phyloP scores from a whole-genome alignment of 1,284 basidiomycete species.

The Sporisorium graminicola region DNA sequence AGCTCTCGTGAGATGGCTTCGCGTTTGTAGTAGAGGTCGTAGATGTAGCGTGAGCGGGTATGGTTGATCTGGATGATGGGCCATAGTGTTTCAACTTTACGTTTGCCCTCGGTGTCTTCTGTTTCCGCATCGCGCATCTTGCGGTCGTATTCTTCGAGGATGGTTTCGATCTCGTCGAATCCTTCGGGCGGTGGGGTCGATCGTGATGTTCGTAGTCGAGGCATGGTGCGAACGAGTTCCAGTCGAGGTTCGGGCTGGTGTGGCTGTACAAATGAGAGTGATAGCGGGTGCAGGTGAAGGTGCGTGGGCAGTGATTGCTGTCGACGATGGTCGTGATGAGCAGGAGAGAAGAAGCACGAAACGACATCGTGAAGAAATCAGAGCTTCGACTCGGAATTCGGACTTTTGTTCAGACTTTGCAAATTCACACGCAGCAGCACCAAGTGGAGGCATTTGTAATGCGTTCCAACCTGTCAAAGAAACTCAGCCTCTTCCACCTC shows the following conservation, averaged over 20 bases:
- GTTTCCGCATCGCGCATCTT: constrained; percentile 77
- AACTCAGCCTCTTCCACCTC: constrained; percentile 29
- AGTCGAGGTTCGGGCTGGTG: no score
- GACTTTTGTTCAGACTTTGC: not conserved
- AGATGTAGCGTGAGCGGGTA: constrained; percentile 88
- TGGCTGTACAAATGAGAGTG: no score
- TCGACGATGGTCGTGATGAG: not conserved
- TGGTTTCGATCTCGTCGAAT: constrained; percentile 88
- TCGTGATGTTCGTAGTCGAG: constrained; percentile 91
- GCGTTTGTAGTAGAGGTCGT: constrained; percentile 98
- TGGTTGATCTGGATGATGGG: constrained; percentile 98
- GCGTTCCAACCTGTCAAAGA: constrained; percentile 10
- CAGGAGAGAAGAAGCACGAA: not conserved
- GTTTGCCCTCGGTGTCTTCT: constrained; percentile 96
- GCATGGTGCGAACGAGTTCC: no score
- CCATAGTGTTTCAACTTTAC: constrained; percentile 97
- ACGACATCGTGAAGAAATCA: not conserved
- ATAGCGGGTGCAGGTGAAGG: not conserved
- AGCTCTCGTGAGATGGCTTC: constrained; percentile 93
- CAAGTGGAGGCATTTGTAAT: constrained; percentile 30
- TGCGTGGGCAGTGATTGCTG: not conserved
- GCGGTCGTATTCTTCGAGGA: constrained; percentile 68
- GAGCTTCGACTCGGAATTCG: constrained; percentile 12
- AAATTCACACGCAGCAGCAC: not conserved
- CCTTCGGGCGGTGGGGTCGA: constrained; percentile 97